phyloP scores from a whole-genome alignment of 2,329 filamentous ascomycete genomes.

The Aspergillus luchuensis region DNA sequence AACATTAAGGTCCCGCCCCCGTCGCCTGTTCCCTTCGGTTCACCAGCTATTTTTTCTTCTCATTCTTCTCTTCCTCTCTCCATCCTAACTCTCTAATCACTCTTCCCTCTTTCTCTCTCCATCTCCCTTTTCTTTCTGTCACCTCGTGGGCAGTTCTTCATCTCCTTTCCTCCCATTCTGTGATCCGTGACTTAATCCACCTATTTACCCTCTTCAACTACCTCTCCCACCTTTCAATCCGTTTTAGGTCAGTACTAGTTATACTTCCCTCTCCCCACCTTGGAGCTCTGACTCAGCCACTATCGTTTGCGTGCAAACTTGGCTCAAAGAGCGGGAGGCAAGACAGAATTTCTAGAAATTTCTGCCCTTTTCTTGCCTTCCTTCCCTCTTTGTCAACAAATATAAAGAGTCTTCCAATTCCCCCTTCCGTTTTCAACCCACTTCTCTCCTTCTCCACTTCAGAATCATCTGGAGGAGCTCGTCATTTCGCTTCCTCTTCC shows the following conservation, averaged over 20 bases:
- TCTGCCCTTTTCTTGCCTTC: neutral
- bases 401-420: neutral
- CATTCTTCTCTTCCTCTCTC: conserved; percentile 12
- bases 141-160: neutral
- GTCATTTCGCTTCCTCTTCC: neutral
- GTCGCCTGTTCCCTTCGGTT: conserved; percentile 16
- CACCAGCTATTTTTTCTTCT: conserved; percentile 1
- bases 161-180: neutral
- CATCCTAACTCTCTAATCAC: conserved; percentile 8
- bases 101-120: conserved; percentile 16
- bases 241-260: conserved; percentile 12
- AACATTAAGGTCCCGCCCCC: conserved; percentile 33
- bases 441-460: neutral
- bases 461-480: neutral
- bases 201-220: neutral
- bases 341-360: neutral
- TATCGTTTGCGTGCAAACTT: conserved; percentile 11
- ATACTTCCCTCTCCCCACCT: conserved; percentile 9
- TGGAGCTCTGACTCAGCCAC: conserved; percentile 3
- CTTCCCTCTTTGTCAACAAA: neutral
- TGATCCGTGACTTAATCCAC: neutral
- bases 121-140: conserved; percentile 9
- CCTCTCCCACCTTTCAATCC: neutral
- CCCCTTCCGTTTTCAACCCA: neutral
- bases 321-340: neutral